These are phyloP conservation scores for Termitomyces sp. DNA, from an alignment of 768 basidiomycete genomes.

Conservation along the genomic window DNA sequence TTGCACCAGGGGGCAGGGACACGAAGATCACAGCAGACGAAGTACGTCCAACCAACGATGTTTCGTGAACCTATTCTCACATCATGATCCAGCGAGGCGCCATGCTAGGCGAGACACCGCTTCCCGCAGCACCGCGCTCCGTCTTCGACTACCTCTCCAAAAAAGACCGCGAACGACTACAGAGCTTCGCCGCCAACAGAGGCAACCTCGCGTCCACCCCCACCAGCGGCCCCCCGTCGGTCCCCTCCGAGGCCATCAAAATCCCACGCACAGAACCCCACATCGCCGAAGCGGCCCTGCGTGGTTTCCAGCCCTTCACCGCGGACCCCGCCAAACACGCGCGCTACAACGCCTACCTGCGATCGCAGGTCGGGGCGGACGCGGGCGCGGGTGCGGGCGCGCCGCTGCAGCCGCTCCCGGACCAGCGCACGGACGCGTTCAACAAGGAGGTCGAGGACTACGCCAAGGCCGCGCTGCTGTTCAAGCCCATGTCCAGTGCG, in stretches of 20 bases:
- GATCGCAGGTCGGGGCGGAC: slow-evolving; percentile 57
- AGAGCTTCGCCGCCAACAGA: slow-evolving; percentile 42
- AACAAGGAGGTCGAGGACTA: slow-evolving; percentile 84
- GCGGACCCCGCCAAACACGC: slow-evolving; percentile 73
- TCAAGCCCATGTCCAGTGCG: slow-evolving; percentile 86
- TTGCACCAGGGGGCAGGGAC: slow-evolving; percentile 39
- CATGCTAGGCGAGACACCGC: slow-evolving; percentile 75
- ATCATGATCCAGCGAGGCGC: slow-evolving; percentile 63
- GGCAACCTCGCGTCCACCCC: slow-evolving; percentile 8
- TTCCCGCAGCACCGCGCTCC: slow-evolving; percentile 67
- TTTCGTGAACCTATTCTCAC: background rate
- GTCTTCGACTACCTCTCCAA: slow-evolving; percentile 94
- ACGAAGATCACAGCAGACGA: slow-evolving; percentile 61
- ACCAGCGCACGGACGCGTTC: slow-evolving; percentile 62
- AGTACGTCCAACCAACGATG: slow-evolving; percentile 35
- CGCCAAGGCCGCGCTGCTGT: slow-evolving; percentile 80
- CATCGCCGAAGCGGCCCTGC: slow-evolving; percentile 80
- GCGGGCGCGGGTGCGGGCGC: slow-evolving; percentile 36
- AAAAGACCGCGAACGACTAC: slow-evolving; percentile 84
- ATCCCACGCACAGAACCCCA: slow-evolving; percentile 65
- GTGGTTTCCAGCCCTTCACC: slow-evolving; percentile 87
- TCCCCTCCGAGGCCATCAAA: slow-evolving; percentile 23
- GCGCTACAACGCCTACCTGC: slow-evolving; percentile 80
- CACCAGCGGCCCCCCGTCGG: slow-evolving; percentile 16
- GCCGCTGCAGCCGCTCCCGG: slow-evolving; percentile 46